phyloP scores from a whole-genome alignment of 352 stramenopile genomes.

The Phytopythium kandeliae region DNA sequence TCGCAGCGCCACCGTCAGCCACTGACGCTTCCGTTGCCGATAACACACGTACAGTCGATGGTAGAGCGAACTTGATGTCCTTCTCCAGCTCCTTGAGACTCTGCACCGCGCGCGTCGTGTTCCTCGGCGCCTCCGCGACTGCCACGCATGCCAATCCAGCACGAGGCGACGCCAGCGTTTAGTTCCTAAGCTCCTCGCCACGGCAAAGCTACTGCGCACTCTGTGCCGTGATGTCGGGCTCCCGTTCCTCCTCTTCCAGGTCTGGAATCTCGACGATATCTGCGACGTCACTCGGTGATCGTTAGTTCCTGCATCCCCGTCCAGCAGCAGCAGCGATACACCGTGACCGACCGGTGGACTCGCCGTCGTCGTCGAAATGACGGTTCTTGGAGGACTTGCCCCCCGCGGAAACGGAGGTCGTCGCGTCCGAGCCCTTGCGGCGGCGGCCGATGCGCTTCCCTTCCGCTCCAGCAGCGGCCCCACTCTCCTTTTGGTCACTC shows the following conservation, averaged over 20 bases:
- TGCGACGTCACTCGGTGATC: slow-evolving; percentile 3
- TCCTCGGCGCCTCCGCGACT: slow-evolving; percentile 78
- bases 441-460: slow-evolving; percentile 48
- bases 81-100: slow-evolving; percentile 74
- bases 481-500: slow-evolving; percentile 22
- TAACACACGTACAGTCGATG: slow-evolving; percentile 27
- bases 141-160: not conserved
- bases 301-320: not conserved
- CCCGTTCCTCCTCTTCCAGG: slow-evolving; percentile 75
- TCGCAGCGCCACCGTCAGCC: not conserved
- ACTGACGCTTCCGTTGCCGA: no score
- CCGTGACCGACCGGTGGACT: slow-evolving; percentile 40
- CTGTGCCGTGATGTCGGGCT: slow-evolving; percentile 68
- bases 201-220: slow-evolving; percentile 11
- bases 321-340: no score
- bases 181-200: no score
- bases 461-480: slow-evolving; percentile 18
- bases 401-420: slow-evolving; percentile 12
- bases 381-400: slow-evolving; percentile 50
- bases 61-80: slow-evolving; percentile 75
- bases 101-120: slow-evolving; percentile 57
- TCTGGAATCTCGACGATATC: slow-evolving; percentile 80
- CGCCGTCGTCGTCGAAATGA: slow-evolving; percentile 70
- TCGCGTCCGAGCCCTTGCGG: slow-evolving; percentile 45
- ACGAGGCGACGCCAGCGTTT: not conserved